Evolutionary conservation across 1,284 basidiomycete genomes (phyloP), one percentile per base, ranked within the genome.

Genomic region (Boletellus sp.): DNA sequence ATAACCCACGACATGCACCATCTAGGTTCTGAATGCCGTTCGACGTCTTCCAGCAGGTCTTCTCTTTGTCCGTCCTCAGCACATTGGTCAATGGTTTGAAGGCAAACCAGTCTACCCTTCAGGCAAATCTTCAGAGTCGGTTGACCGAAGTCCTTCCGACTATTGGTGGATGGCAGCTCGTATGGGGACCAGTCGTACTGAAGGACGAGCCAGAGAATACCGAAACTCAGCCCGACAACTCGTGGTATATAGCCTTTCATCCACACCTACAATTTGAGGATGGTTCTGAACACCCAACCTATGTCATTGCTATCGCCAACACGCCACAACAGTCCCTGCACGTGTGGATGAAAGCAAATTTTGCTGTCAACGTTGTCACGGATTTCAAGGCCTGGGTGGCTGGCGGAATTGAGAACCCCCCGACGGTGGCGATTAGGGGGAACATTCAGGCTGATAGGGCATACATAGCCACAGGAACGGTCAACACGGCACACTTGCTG

Each of bases 31-130:
- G 32, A 48, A 38, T 62, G 58, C 18, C 58, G n/a, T 40, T 53
- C 38, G 50, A 65, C 32, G 44, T 57, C 37, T 65, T 61, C 30
- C 59, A 65, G 45, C 55, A 63, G 37, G 49, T 53, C n/a, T 51
- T 54, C 28, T 16, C 24, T 5, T 26, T 65, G 26, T 56, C 60
- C 5, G 6, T 51, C 15, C 7, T 35, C 19, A 35, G 51, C 33
- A 53, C 51, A 22, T 1, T 30, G 4, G 37, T 54, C 45, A 45
- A 45, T 19, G 8, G 12, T 22, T 0, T 2, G 4, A 45, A 48
- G 6, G 50, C 44, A 10, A 40, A 39, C 7, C 49, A 47, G 28
- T 1, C 19, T 7, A 15, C 7, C 45, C 52, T 60, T 35, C 53
- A 51, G 38, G 10, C 11, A 7, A 5, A 6, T 5, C 51, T 60